Conservation (phyloP, 257 asterid species). For the Solanum ossicruentum region DNA sequence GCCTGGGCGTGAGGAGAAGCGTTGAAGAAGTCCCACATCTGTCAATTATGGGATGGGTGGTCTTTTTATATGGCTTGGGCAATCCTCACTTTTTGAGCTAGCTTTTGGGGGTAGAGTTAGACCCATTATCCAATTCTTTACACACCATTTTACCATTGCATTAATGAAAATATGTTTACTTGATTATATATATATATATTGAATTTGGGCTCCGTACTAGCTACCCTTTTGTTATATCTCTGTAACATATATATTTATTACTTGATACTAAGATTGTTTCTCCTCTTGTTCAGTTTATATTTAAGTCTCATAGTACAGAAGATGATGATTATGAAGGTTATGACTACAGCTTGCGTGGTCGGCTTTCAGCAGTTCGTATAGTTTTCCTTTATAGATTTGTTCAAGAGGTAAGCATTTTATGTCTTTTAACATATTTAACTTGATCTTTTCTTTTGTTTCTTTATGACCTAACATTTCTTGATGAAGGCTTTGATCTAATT, state of each 20-base stretch:
- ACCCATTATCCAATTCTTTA: background rate
- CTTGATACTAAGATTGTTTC: background rate
- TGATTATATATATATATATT: background rate
- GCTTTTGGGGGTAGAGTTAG: background rate
- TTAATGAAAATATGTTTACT: background rate
- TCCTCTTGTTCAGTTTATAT: constrained; percentile 52
- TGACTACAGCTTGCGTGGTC: constrained; percentile 82
- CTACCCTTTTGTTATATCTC: background rate
- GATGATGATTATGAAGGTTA: constrained; percentile 97
- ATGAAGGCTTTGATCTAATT: background rate
- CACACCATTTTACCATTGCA: background rate
- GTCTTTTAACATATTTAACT: background rate
- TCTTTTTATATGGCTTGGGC: background rate
- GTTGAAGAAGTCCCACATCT: background rate
- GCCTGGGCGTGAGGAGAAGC: background rate
- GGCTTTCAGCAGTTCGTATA: constrained; percentile 94
- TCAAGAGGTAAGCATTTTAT: constrained; percentile 60
- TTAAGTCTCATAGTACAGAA: constrained; percentile 59
- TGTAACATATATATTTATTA: background rate
- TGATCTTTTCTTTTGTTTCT: background rate
- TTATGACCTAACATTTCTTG: background rate
- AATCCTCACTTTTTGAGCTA: background rate
- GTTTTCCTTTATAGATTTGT: constrained; percentile 89
- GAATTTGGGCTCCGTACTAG: background rate
- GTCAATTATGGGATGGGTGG: background rate